These are phyloP conservation scores for Apiospora kogelbergensis DNA, from an alignment of 2,329 filamentous ascomycete species.

Conservation along the genomic window DNA sequence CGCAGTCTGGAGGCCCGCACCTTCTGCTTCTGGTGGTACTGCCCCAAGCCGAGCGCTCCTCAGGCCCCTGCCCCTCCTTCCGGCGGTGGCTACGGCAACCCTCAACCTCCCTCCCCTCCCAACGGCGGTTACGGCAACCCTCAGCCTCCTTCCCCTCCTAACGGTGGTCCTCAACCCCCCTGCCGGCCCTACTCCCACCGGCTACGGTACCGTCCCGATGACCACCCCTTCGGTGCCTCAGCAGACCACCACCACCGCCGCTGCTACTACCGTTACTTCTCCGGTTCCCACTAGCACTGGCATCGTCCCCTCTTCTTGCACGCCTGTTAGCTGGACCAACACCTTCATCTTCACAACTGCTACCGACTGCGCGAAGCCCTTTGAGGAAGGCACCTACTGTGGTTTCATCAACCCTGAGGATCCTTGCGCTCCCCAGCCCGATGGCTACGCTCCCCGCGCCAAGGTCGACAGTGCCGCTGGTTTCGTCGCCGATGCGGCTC, in stretches of 20 bases:
- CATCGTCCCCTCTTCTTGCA: slow-evolving; percentile 14
- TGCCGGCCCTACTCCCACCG: neutral
- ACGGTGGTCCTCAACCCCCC: neutral
- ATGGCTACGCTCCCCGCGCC: slow-evolving; percentile 12
- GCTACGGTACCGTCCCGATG: neutral
- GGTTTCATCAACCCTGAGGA: slow-evolving; percentile 38
- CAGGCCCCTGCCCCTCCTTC: neutral
- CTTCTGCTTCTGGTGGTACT: slow-evolving; percentile 5
- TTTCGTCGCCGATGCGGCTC: slow-evolving; percentile 10
- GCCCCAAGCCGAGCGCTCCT: neutral
- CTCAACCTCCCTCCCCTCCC: neutral
- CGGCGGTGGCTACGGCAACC: neutral
- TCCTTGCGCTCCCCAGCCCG: slow-evolving; percentile 35
- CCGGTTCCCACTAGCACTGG: slow-evolving; percentile 1
- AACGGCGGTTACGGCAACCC: neutral
- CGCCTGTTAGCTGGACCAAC: slow-evolving; percentile 17
- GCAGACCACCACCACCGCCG: neutral
- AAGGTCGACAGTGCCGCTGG: slow-evolving; percentile 10
- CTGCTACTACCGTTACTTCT: slow-evolving; percentile 3
- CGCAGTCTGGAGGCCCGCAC: slow-evolving; percentile 10
- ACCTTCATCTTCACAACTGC: slow-evolving; percentile 20
- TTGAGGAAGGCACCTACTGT: slow-evolving; percentile 33
- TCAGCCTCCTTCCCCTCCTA: neutral
- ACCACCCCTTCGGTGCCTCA: neutral
- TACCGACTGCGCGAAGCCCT: slow-evolving; percentile 27